Base-by-base conservation (phyloP, 768 basidiomycete genomes). In the Pholiota microspora region DNA sequence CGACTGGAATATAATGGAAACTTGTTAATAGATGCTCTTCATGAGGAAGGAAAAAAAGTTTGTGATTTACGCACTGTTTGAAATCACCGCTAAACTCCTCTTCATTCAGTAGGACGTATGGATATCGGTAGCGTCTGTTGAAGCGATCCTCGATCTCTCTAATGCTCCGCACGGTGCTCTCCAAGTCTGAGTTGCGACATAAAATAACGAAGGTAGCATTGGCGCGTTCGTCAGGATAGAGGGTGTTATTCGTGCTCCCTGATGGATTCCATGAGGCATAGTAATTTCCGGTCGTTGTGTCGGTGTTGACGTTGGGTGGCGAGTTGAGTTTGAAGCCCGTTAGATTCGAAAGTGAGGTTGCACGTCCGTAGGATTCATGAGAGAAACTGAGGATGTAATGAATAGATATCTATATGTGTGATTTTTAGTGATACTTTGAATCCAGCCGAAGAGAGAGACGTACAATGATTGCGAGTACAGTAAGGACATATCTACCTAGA, bases 101-200 rank as follows among this genome's bases (percentile, higher is more conserved):
- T 52, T 96, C 92, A 63, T 95, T 95, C 58, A 96, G 74, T 69
- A 96, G 83, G 29, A 92, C 85, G 70, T 89, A 95, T 4, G 92
- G 90, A 64, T 96, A 95, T 36, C 77, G 72, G 57, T 83, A 87
- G 61, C 80, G 79, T 49, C 77, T 76, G 71, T 96, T 96, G 70
- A 94, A 95, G 46, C 87, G 74, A 61, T 88, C 85, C 73, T 96
- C 94, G 59, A 92, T 74, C 69, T 86, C 81, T 62, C 83, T 80
- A 59, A 94, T 81, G 57, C 85, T 87, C 54, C 73, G 75, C 53
- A 90, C 73, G 28, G 88, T 82, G 2, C 77, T 76, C n/a, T 77
- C 63, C 18, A 88, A 55, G 59, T 92, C 89, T 40, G 71, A 69
- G 67, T 92, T 92, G 40, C 89, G 72, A 31, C 81, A 85, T 15